These are phyloP conservation scores for Peronospora belbahrii DNA, from an alignment of 352 stramenopile genomes.

Conservation along the genomic window DNA sequence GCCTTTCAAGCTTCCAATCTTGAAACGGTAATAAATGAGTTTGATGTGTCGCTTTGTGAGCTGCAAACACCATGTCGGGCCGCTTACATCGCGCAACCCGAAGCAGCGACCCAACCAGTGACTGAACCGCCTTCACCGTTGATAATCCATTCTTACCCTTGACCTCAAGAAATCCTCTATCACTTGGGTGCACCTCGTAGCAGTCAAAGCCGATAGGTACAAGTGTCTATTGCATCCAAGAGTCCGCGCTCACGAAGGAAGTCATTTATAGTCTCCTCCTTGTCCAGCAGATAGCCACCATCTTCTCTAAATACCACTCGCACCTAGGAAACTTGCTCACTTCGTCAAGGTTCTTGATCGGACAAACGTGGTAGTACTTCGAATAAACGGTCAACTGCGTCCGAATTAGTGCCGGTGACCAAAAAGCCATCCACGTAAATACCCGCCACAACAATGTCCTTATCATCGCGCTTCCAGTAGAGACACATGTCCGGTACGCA, in stretches of 20 bases:
- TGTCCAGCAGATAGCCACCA: no score
- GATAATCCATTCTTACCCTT: background rate
- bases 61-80: no score
- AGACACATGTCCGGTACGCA: no score
- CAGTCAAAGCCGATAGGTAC: no score
- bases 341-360: background rate
- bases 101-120: background rate
- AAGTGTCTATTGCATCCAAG: background rate
- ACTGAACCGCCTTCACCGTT: background rate
- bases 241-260: background rate
- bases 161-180: background rate
- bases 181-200: background rate
- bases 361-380: background rate
- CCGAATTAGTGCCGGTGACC: no score
- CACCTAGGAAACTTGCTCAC: background rate
- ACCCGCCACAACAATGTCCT: no score
- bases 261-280: background rate
- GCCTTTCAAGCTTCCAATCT: no score
- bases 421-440: no score
- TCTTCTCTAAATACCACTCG: no score
- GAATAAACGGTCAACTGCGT: no score
- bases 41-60: background rate
- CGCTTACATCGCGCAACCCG: no score
- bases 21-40: background rate
- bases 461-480: no score